Conservation (phyloP, 83 land plant genomes). For the Isoetes engelmannii region DNA sequence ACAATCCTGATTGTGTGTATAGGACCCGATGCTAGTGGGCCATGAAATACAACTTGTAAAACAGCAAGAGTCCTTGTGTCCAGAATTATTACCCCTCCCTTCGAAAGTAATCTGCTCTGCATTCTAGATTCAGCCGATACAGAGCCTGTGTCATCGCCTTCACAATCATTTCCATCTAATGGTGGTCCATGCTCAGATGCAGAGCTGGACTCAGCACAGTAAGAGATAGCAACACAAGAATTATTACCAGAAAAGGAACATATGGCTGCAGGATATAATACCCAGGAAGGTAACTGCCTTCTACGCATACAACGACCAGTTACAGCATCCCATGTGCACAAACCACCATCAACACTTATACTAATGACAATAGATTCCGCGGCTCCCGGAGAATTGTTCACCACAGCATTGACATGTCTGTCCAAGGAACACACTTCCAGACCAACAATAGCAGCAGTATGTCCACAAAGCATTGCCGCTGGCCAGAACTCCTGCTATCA, state of each 20-base stretch:
- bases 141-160: not conserved
- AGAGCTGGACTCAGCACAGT: too few relatives aligned
- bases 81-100: constrained; percentile 49
- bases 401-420: constrained; percentile 16
- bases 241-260: too few relatives aligned
- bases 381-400: not conserved
- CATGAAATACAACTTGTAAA: constrained; percentile 55
- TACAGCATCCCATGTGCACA: too few relatives aligned
- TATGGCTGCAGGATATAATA: too few relatives aligned
- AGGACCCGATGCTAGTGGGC: constrained; percentile 40
- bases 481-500: constrained; percentile 39
- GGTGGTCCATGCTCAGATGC: too few relatives aligned
- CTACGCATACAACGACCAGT: too few relatives aligned
- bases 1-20: constrained; percentile 42
- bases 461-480: constrained; percentile 70
- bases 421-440: constrained; percentile 46
- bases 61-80: constrained; percentile 57
- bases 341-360: too few relatives aligned
- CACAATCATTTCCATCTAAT: not conserved
- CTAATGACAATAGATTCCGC: too few relatives aligned
- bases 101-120: constrained; percentile 17
- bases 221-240: too few relatives aligned
- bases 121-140: constrained; percentile 14
- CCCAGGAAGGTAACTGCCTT: too few relatives aligned
- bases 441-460: constrained; percentile 51